These are phyloP conservation scores for Ramalina intermedia DNA, from an alignment of 495 filamentous ascomycete genomes.

Conservation along the genomic window DNA sequence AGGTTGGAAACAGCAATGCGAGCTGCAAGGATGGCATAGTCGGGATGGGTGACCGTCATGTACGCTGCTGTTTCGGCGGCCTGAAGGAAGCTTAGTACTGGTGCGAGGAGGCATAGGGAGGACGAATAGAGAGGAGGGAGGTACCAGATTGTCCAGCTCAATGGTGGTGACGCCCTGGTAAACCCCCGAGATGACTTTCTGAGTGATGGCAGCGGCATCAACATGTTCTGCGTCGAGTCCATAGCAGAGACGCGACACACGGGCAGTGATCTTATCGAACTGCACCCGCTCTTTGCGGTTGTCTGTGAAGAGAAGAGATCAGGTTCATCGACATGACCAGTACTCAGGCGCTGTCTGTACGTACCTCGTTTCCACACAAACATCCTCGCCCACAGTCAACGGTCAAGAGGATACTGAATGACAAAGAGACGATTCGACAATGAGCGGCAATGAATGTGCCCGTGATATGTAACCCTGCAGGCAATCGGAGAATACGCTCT, in stretches of 20 bases:
- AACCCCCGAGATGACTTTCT: slow-evolving; percentile 98
- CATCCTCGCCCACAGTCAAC: too few relatives aligned
- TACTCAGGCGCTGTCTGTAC: too few relatives aligned
- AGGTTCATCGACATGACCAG: too few relatives aligned
- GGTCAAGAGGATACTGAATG: too few relatives aligned
- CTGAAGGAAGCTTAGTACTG: slow-evolving; percentile 30
- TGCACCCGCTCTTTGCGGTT: slow-evolving; percentile 99
- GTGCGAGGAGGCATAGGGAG: neutral
- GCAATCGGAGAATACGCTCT: too few relatives aligned
- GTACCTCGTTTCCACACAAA: too few relatives aligned
- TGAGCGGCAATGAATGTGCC: too few relatives aligned
- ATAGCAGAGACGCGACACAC: slow-evolving; percentile 93
- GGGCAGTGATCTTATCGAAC: slow-evolving; percentile 99
- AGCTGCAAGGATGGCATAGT: slow-evolving; percentile 96
- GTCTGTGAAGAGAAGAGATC: slow-evolving; percentile 37
- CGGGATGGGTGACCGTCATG: slow-evolving; percentile 98
- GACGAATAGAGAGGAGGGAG: neutral
- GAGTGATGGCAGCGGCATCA: slow-evolving; percentile 93
- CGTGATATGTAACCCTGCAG: too few relatives aligned
- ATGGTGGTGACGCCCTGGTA: slow-evolving; percentile 96
- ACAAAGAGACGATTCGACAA: too few relatives aligned
- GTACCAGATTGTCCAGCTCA: slow-evolving; percentile 89
- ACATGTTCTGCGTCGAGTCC: slow-evolving; percentile 93
- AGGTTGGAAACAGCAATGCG: slow-evolving; percentile 98
- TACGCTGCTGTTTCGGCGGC: slow-evolving; percentile 97